Evolutionary conservation across 2,329 filamentous ascomycete genomes (phyloP).

Genomic region (Colletotrichum magnum): DNA sequence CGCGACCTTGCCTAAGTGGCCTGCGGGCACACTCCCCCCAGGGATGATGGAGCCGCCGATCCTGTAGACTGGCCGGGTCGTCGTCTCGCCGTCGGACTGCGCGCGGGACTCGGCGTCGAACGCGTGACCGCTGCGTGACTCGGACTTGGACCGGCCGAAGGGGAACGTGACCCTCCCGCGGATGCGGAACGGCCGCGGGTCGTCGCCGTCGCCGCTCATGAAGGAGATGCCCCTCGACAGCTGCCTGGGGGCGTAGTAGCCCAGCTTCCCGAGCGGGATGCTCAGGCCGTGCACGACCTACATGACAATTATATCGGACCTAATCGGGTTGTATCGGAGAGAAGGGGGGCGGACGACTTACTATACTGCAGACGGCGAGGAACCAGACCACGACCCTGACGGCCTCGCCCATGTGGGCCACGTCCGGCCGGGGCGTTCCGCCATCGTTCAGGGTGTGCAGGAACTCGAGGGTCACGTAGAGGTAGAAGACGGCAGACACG

Average conservation of each 20-base stretch:
- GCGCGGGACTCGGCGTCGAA: constrained; percentile 26
- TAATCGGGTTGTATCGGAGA: neutral
- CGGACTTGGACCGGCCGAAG: constrained; percentile 39
- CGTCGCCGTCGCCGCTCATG: constrained; percentile 42
- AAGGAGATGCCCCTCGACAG: constrained; percentile 56
- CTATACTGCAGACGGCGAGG: constrained; percentile 84
- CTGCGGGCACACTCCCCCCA: neutral
- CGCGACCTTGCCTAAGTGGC: constrained; percentile 9
- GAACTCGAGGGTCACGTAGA: constrained; percentile 86
- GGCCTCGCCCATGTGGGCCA: constrained; percentile 74
- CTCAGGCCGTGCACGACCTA: constrained; percentile 85
- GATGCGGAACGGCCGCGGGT: constrained; percentile 46
- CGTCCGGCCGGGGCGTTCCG: constrained; percentile 74
- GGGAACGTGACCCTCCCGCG: constrained; percentile 48
- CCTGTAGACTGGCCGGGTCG: constrained; percentile 49
- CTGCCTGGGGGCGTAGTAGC: constrained; percentile 73
- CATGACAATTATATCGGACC: constrained; percentile 35
- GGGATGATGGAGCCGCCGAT: constrained; percentile 58
- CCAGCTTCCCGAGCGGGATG: constrained; percentile 81
- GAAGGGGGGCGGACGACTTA: constrained; percentile 59
- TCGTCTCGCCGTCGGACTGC: constrained; percentile 16
- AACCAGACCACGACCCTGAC: constrained; percentile 88
- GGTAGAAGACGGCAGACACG: constrained; percentile 90
- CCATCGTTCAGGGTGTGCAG: constrained; percentile 71
- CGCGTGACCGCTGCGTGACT: neutral